These are phyloP conservation scores for Lichtheimia ramosa DNA, from an alignment of 371 early-diverging fungal genomes.

Conservation along the genomic window DNA sequence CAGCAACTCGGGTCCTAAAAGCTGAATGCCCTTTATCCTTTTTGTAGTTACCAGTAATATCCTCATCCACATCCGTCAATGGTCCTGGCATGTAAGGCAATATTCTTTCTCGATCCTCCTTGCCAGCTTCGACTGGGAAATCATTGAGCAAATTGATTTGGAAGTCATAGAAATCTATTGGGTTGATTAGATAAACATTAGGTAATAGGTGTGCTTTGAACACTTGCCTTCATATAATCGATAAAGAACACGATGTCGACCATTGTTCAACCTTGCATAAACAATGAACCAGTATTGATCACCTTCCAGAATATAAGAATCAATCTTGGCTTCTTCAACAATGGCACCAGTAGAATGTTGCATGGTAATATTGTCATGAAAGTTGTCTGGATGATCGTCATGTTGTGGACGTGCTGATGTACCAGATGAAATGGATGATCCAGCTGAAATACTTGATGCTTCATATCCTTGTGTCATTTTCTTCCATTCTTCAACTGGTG, in stretches of 20 bases:
- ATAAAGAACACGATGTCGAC: conserved; percentile 57
- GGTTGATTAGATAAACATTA: background rate
- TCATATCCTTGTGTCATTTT: conserved; percentile 60
- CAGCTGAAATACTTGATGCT: conserved; percentile 55
- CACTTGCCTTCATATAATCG: conserved; percentile 62
- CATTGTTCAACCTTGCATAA: conserved; percentile 53
- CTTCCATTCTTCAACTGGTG: conserved; percentile 73
- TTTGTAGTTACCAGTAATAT: conserved; percentile 38
- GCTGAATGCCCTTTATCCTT: background rate
- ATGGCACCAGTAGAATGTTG: background rate
- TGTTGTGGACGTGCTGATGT: conserved; percentile 7
- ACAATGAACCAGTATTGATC: conserved; percentile 72
- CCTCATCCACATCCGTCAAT: conserved; percentile 53
- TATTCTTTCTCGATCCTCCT: conserved; percentile 60
- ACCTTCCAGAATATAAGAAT: conserved; percentile 58
- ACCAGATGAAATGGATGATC: conserved; percentile 19
- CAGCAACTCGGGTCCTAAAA: conserved; percentile 1
- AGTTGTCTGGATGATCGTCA: conserved; percentile 7
- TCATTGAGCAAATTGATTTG: conserved; percentile 73
- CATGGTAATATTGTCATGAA: conserved; percentile 3
- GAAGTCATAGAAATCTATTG: conserved; percentile 72
- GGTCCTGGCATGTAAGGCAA: conserved; percentile 81
- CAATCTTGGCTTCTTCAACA: conserved; percentile 56
- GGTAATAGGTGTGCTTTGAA: background rate
- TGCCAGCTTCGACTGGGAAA: conserved; percentile 77